Base-by-base conservation (phyloP, 179 eudicot genomes). In the Gypsophila paniculata region DNA sequence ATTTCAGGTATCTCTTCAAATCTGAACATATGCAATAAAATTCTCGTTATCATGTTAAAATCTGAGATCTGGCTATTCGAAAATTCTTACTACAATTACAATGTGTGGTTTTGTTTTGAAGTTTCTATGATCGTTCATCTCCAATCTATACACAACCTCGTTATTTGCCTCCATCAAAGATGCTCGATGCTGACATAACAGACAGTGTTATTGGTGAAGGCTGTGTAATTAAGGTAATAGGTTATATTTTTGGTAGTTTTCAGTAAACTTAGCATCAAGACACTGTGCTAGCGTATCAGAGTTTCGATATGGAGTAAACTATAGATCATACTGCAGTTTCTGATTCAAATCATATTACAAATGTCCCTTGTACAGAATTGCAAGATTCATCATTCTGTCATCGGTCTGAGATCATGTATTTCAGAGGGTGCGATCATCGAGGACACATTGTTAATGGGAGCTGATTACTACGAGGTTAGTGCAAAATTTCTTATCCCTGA, bases 121-220 rank as follows among this genome's bases (percentile, higher is more conserved):
- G 98, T 84, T 93, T 91, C 83, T 93, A 93, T 78, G 98, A 93
- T 75, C 93, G 98, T 53, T 93, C 98, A 22, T 82, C 98, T 67
- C 97, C 98, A 54, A 93, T 93, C 63, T 93, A 93, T 67, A 93
- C 98, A 65, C 98, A 93, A 74, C 98, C 98, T 77, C 91, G 98
- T 58, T 93, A 93, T 78, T 76, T 93, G 82, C 98, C 98, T 76
- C 98, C 98, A 69, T 93, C 98, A 57, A 93, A 93, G 88, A 93
- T 93, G 97, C 97, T 93, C 77, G 97, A 89, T 74, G 97, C 97
- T 75, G 96, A 91, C 73, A 91, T 93, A 67, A 93, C 96, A 1
- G 98, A 93, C 59, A 89, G 96, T 79, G 98, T 93, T 61, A 91
- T 93, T 49, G 98, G 98, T 59, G 98, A 93, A 79, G 98, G 98